phyloP scores from a whole-genome alignment of 306 rosid genomes.

The Notholithocarpus densiflorus region DNA sequence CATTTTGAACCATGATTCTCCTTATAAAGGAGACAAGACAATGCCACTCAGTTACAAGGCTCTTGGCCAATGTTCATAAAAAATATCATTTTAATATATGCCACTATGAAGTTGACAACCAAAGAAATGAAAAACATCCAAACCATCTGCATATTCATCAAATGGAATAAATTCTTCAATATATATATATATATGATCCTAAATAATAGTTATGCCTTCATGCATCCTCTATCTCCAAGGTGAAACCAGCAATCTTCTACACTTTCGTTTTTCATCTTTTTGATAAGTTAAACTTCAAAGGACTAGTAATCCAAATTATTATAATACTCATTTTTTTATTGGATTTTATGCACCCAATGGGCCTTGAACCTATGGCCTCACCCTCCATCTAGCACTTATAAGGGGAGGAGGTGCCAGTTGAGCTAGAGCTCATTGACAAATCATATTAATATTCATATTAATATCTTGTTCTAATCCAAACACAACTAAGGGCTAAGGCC shows the following conservation, averaged over 20 bases:
- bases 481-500: conserved; percentile 16
- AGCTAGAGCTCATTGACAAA: neutral
- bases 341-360: no score
- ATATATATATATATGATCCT: neutral
- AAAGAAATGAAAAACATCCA: neutral
- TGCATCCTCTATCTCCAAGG: neutral
- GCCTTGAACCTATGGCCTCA: no score
- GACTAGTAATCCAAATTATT: neutral
- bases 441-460: conserved; percentile 1
- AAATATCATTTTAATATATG: neutral
- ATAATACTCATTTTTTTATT: neutral
- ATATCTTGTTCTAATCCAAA: conserved; percentile 13
- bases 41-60: no score
- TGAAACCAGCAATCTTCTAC: no score
- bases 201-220: neutral
- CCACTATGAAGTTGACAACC: neutral
- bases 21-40: no score
- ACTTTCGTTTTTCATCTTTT: neutral
- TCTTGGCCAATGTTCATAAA: no score
- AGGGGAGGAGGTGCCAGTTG: no score
- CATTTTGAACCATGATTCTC: no score
- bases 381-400: no score
- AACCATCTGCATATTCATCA: neutral
- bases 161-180: neutral
- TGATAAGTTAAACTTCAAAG: neutral